These are phyloP conservation scores for Linanthus parryae DNA, from an alignment of 148 eudicot species.

Conservation along the genomic window DNA sequence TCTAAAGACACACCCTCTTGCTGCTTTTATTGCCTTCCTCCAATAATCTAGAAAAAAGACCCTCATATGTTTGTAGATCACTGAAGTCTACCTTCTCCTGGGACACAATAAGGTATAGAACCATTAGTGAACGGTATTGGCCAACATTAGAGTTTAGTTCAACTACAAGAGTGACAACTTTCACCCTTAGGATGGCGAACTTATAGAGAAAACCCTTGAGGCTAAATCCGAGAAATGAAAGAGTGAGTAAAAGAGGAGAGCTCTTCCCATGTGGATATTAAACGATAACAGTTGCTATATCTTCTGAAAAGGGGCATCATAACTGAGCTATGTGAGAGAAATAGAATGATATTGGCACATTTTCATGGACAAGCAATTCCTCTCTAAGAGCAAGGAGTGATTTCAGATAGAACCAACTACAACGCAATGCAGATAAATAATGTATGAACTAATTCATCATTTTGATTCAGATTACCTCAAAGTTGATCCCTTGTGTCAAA, in stretches of 20 bases:
- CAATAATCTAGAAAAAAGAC: constrained; percentile 73
- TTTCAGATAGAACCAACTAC: too few species aligned
- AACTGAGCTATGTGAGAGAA: not conserved
- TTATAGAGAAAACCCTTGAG: not conserved
- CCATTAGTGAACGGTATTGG: not conserved
- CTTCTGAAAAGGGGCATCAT: too few species aligned
- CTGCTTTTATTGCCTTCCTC: constrained; percentile 47
- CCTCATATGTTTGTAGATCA: constrained; percentile 71
- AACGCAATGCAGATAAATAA: too few species aligned
- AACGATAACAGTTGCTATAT: too few species aligned
- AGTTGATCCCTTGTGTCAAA: too few species aligned
- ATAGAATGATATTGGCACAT: not conserved
- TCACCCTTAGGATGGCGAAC: not conserved
- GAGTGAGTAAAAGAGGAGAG: too few species aligned
- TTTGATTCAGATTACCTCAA: too few species aligned
- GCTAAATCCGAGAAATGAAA: too few species aligned
- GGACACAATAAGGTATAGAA: constrained; percentile 9
- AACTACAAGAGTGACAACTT: not conserved
- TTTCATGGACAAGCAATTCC: not conserved
- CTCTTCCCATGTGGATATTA: too few species aligned
- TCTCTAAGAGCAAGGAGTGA: too few species aligned
- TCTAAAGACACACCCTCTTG: constrained; percentile 42
- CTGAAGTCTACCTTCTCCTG: constrained; percentile 73
- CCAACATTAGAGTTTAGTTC: not conserved
- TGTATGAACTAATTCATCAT: too few species aligned